phyloP scores from a whole-genome alignment of 352 stramenopile genomes.

The Phytophthora constricta region DNA sequence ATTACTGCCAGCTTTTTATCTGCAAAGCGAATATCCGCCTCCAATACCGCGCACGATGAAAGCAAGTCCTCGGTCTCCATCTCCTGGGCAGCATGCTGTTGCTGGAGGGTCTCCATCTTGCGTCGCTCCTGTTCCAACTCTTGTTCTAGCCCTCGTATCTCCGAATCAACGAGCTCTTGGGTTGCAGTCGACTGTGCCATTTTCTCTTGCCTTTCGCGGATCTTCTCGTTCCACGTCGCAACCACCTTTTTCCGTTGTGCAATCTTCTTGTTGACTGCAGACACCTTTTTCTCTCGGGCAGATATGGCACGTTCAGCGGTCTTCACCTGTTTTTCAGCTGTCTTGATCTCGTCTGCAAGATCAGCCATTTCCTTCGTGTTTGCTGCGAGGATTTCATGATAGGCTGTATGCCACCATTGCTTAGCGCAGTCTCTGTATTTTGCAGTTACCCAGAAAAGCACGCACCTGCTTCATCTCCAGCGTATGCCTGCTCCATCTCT shows the following conservation, averaged over 20 bases:
- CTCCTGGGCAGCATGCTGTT: slow-evolving; percentile 14
- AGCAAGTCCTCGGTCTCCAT: slow-evolving; percentile 30
- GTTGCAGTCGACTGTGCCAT: slow-evolving; percentile 25
- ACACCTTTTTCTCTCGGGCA: slow-evolving; percentile 30
- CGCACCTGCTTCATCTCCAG: slow-evolving; percentile 37
- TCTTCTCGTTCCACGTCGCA: slow-evolving; percentile 26
- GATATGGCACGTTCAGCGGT: slow-evolving; percentile 28
- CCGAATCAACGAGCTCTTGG: slow-evolving; percentile 29
- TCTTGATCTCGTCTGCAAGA: slow-evolving; percentile 33
- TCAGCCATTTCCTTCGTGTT: slow-evolving; percentile 26
- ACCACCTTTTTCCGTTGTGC: slow-evolving; percentile 27
- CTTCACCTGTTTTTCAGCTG: slow-evolving; percentile 31
- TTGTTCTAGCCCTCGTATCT: slow-evolving; percentile 20
- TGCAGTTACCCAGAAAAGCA: too few species aligned
- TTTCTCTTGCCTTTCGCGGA: slow-evolving; percentile 23
- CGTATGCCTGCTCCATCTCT: slow-evolving; percentile 22
- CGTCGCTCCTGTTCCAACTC: slow-evolving; percentile 19
- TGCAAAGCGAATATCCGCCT: slow-evolving; percentile 25
- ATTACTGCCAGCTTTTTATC: slow-evolving; percentile 8
- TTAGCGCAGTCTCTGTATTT: background rate
- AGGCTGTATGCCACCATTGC: slow-evolving; percentile 18
- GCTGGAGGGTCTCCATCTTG: slow-evolving; percentile 10
- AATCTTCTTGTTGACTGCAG: slow-evolving; percentile 30
- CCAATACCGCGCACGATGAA: slow-evolving; percentile 26
- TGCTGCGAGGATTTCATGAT: slow-evolving; percentile 13